Evolutionary conservation across 169 alveolate genomes (phyloP).

Genomic region (Plasmodium vinckei): DNA sequence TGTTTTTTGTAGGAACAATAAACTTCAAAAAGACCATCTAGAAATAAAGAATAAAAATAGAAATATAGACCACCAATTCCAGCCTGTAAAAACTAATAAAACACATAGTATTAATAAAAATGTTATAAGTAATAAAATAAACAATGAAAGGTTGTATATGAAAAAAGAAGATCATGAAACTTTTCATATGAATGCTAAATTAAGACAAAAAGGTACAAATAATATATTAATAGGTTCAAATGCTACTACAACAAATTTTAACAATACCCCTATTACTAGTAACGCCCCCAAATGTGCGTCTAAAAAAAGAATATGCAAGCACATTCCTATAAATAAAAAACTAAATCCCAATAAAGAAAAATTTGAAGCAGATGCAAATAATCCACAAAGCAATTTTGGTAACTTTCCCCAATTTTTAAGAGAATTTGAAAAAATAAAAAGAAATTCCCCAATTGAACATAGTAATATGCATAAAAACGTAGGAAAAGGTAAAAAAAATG

Average conservation of each 20-base stretch:
- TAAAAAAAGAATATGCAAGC: conserved; percentile 11
- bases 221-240: background rate
- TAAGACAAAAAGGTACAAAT: background rate
- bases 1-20: background rate
- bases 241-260: background rate
- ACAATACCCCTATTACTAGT: background rate
- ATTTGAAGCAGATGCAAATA: background rate
- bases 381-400: background rate
- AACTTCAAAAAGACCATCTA: conserved; percentile 3
- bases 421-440: conserved; percentile 15
- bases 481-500: background rate
- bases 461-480: background rate
- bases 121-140: conserved; percentile 1
- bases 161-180: background rate
- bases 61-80: background rate
- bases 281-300: background rate
- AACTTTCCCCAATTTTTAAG: background rate
- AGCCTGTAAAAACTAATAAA: background rate
- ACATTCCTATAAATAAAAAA: conserved; percentile 17
- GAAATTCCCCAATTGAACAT: background rate
- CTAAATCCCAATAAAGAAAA: conserved; percentile 6
- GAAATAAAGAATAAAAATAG: conserved; percentile 13
- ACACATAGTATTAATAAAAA: conserved; percentile 4
- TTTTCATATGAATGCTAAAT: background rate
- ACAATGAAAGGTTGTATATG: background rate